phyloP scores from a whole-genome alignment of 2,329 filamentous ascomycete genomes.

The Pseudogymnoascus sp. region DNA sequence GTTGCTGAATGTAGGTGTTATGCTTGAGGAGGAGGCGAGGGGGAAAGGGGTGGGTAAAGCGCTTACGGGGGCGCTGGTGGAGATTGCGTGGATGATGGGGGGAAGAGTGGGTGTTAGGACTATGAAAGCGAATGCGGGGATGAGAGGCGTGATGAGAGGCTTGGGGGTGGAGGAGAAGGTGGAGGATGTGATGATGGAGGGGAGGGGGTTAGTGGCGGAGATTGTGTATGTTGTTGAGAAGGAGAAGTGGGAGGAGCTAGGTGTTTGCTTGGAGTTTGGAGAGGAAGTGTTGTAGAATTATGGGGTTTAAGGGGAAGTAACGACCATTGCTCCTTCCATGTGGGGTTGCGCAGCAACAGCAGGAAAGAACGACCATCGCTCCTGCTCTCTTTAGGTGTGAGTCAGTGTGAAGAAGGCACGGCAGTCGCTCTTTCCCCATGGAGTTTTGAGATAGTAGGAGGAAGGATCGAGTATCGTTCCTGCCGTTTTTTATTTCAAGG shows the following conservation, averaged over 20 bases:
- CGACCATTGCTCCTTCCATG: neutral
- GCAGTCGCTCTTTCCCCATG: neutral
- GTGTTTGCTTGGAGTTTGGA: conserved; percentile 31
- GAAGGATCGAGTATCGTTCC: too few species aligned
- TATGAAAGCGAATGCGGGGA: conserved; percentile 29
- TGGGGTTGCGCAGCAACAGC: neutral
- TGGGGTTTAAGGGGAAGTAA: neutral
- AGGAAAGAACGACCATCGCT: neutral
- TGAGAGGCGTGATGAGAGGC: conserved; percentile 26
- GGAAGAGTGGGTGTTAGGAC: conserved; percentile 13
- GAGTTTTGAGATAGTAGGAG: neutral
- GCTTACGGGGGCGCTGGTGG: conserved; percentile 13
- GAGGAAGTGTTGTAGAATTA: conserved; percentile 11
- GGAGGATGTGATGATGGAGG: conserved; percentile 15
- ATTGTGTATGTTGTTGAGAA: conserved; percentile 18
- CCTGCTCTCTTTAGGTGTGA: neutral
- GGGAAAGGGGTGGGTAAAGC: conserved; percentile 14
- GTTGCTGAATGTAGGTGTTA: conserved; percentile 9
- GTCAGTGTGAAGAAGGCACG: neutral
- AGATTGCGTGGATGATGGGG: conserved; percentile 15
- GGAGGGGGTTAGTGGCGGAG: conserved; percentile 20
- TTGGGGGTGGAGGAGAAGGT: conserved; percentile 22
- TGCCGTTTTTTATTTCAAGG: too few species aligned
- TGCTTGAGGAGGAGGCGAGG: conserved; percentile 14
- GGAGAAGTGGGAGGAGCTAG: conserved; percentile 23